Evolutionary conservation across 768 basidiomycete species (phyloP).

Genomic region (Vararia minispora): DNA sequence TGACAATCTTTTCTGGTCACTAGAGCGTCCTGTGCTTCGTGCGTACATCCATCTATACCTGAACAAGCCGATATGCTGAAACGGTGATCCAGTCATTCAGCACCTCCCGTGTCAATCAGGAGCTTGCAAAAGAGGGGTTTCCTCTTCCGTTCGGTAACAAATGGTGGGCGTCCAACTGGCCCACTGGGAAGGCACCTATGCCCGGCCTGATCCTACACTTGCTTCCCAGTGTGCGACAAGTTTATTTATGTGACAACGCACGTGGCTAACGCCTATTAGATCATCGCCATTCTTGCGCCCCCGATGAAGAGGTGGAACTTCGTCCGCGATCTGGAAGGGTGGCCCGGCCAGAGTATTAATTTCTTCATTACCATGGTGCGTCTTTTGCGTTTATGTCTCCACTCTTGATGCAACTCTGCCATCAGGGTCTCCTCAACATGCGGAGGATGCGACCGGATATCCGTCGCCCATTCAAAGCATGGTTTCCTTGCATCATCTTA

Average conservation of each 20-base stretch:
- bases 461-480: conserved; percentile 47
- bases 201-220: conserved; percentile 46
- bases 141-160: conserved; percentile 47
- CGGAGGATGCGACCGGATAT: conserved; percentile 37
- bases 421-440: conserved; percentile 43
- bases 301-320: conserved; percentile 44
- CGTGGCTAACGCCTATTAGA: conserved; percentile 16
- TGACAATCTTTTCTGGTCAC: background rate
- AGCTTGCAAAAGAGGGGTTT: conserved; percentile 51
- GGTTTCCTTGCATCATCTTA: conserved; percentile 44
- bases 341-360: conserved; percentile 45
- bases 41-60: background rate
- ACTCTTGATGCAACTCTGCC: background rate
- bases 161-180: conserved; percentile 56
- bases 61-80: background rate
- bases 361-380: conserved; percentile 43
- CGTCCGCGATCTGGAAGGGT: conserved; percentile 44
- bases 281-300: conserved; percentile 46
- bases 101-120: conserved; percentile 45
- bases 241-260: background rate
- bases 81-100: conserved; percentile 31
- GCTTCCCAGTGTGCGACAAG: conserved; percentile 39
- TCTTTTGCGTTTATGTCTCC: background rate
- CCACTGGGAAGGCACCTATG: conserved; percentile 43
- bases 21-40: conserved; percentile 2